Percentiles rank a stretch among this genome's conserved stretches.
Evolutionary conservation across 768 basidiomycete genomes (phyloP).

Genomic region (Mycena alexandri): DNA sequence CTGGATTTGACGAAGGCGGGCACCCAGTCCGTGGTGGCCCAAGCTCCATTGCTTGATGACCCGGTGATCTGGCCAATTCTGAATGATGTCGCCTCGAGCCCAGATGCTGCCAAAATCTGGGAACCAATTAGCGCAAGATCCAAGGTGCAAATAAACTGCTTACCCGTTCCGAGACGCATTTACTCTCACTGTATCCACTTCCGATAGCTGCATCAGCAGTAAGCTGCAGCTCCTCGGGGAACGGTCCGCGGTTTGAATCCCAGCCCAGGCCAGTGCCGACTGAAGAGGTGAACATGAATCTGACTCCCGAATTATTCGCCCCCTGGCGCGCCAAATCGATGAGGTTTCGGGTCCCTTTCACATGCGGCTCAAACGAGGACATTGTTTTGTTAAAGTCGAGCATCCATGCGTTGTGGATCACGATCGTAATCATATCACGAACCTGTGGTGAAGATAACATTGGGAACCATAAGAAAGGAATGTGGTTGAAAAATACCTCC

Average conservation of each 20-base stretch:
- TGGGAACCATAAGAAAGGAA: not conserved
- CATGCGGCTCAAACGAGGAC: constrained; percentile 58
- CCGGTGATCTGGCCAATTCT: constrained; percentile 42
- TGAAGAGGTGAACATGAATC: constrained; percentile 55
- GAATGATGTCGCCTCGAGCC: constrained; percentile 48
- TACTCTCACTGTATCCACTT: constrained; percentile 51
- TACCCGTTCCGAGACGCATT: constrained; percentile 52
- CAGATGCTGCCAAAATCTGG: constrained; percentile 49
- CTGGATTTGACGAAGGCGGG: constrained; percentile 45
- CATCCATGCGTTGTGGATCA: constrained; percentile 61
- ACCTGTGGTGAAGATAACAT: not conserved
- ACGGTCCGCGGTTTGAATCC: constrained; percentile 44
- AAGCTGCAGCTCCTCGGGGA: constrained; percentile 51
- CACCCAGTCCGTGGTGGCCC: constrained; percentile 50
- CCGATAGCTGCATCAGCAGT: constrained; percentile 46
- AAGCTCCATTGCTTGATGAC: constrained; percentile 42
- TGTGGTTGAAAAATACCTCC: constrained; percentile 29
- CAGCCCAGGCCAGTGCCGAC: constrained; percentile 45
- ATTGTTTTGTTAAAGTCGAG: constrained; percentile 62
- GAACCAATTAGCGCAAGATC: constrained; percentile 22
- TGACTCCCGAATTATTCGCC: too few species aligned
- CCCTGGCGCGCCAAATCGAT: constrained; percentile 51
- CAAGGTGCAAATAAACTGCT: constrained; percentile 28
- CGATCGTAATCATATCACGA: constrained; percentile 40
- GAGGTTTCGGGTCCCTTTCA: constrained; percentile 57